Base-by-base conservation (phyloP, 2,329 filamentous ascomycete genomes). In the Alternaria tenuissima region DNA sequence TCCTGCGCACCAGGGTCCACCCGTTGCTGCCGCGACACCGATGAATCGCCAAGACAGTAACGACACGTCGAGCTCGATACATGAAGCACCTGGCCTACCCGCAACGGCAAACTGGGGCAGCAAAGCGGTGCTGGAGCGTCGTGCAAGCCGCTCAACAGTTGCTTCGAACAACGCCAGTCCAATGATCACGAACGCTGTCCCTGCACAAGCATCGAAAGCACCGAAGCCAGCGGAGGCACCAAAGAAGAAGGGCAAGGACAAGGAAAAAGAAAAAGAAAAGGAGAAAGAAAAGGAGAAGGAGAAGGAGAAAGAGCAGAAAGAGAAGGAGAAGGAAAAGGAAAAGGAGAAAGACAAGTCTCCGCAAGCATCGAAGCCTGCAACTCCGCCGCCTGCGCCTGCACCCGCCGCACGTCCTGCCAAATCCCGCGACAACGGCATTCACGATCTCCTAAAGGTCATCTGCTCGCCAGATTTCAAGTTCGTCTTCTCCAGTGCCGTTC, bases 31-130 rank as follows among this genome's bases (percentile, higher is more conserved):
- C 39, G 81, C 83, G 3, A 84, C 85, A 59, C 81, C 85, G 0
- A 93, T 95, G 90, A 85, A 84, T 32, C 86, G 91, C 39, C 89
- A 92, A 62, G 84, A 86, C n/a, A 94, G 91, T 78, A 93, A 91
- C 74, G 92, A 96, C 61, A 89, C 87, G 9, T 88, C 90, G 52
- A 81, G 81, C 66, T 81, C 84, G 8, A 80, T 80, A 20, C 66
- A 68, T 11, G 94, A 97, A 72, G 89, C 90, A 3, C 93, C 95
- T 39, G 95, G 93, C n/a, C 83, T 99, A 42, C 96, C 95, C 3
- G 93, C 94, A 1, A 93, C 94, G 4, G 95, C 94, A 5, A 97
- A 90, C 74, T 99, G 95, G 95, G 95, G 94, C 20, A 89, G 86
- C 64, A 88, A 81, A 83, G 88, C 75, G 87, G 89, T 85, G 65